Conservation (phyloP, 2,329 filamentous ascomycete species). For the Fusarium abutilonis region DNA sequence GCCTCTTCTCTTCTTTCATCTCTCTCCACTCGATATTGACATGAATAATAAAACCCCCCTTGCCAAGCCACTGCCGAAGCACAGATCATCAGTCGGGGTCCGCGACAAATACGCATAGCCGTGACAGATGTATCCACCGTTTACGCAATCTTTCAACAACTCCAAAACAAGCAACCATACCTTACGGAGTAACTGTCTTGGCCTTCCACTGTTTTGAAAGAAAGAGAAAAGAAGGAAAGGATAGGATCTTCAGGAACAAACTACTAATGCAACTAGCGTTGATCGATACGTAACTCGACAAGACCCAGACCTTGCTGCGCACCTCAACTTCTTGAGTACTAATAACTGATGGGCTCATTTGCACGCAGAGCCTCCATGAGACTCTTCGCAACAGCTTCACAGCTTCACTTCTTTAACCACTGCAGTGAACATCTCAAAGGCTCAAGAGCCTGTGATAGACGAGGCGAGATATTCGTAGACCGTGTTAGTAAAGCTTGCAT, state of each 20-base stretch:
- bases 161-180: conserved; percentile 15
- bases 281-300: conserved; percentile 11
- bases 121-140: conserved; percentile 31
- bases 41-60: conserved; percentile 26
- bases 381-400: conserved; percentile 9
- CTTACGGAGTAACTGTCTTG: conserved; percentile 1
- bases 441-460: not conserved
- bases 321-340: conserved; percentile 11
- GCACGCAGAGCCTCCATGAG: conserved; percentile 6
- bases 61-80: conserved; percentile 25
- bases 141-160: conserved; percentile 26
- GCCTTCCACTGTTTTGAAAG: not conserved
- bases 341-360: conserved; percentile 9
- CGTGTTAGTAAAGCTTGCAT: not conserved
- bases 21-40: not conserved
- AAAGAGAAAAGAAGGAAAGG: not conserved
- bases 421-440: not conserved
- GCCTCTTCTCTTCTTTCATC: conserved; percentile 18
- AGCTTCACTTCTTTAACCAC: conserved; percentile 2
- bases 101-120: conserved; percentile 35
- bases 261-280: conserved; percentile 3
- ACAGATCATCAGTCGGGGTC: conserved; percentile 42
- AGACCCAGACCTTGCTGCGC: conserved; percentile 13
- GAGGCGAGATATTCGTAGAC: not conserved
- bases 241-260: conserved; percentile 25